These are phyloP conservation scores for Cytidiella melzeri DNA, from an alignment of 768 basidiomycete species.

Conservation along the genomic window DNA sequence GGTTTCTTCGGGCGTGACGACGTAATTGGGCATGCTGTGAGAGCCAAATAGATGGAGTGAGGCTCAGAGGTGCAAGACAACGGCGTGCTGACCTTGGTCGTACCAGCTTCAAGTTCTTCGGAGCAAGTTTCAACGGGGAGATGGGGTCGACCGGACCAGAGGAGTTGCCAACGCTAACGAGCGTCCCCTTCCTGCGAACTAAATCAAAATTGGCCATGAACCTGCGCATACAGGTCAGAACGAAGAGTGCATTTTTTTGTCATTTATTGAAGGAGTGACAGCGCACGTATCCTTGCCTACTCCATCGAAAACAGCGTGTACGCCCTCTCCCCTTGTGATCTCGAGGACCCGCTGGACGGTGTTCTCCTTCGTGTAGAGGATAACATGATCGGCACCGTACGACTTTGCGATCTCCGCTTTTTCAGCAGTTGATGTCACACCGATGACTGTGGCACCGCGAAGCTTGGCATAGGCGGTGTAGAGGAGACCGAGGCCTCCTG, in stretches of 20 bases:
- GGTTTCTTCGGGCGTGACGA: constrained; percentile 68
- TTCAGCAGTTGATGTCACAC: constrained; percentile 79
- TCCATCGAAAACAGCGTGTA: constrained; percentile 87
- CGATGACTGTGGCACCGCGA: constrained; percentile 85
- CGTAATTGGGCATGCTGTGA: constrained; percentile 62
- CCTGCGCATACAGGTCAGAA: constrained; percentile 32
- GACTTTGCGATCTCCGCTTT: constrained; percentile 78
- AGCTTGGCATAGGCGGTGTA: constrained; percentile 63
- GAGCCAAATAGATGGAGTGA: too few relatives aligned
- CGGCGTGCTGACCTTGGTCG: constrained; percentile 29
- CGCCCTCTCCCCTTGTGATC: constrained; percentile 73
- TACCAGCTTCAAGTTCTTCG: constrained; percentile 74
- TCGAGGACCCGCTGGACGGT: constrained; percentile 68
- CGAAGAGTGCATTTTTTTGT: neutral
- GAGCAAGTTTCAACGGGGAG: constrained; percentile 59
- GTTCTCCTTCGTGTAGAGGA: constrained; percentile 72
- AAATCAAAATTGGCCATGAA: constrained; percentile 79
- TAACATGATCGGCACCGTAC: constrained; percentile 83
- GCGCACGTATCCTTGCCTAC: constrained; percentile 94
- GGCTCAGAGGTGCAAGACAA: too few relatives aligned
- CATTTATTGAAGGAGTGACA: neutral
- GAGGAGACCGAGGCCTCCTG: constrained; percentile 78
- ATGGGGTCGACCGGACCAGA: constrained; percentile 77
- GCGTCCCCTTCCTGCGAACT: constrained; percentile 75
- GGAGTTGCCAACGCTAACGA: constrained; percentile 86